Evolutionary conservation across 2,329 filamentous ascomycete genomes (phyloP).

Genomic region (Clarireedia paspali): DNA sequence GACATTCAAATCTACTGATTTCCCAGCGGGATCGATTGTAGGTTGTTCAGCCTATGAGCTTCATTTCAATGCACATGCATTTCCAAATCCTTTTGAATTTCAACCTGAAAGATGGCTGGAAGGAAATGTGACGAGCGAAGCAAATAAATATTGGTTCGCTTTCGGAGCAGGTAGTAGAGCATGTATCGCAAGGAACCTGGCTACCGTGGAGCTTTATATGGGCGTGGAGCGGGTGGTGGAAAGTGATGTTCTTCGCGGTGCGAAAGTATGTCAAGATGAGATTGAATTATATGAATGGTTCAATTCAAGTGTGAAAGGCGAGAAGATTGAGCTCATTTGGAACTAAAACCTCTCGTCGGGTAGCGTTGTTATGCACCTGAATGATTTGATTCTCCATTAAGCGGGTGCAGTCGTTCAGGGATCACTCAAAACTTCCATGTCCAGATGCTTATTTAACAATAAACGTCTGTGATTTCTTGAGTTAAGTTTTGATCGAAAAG

Average conservation of each 20-base stretch:
- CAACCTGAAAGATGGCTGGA: constrained; percentile 41
- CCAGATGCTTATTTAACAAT: no score
- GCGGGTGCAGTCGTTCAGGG: no score
- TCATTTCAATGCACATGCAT: constrained; percentile 38
- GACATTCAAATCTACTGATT: constrained; percentile 25
- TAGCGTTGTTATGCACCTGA: no score
- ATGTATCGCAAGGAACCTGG: constrained; percentile 44
- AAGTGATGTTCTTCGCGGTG: constrained; percentile 37
- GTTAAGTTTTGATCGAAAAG: no score
- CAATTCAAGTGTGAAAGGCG: constrained; percentile 33
- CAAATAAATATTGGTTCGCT: constrained; percentile 38
- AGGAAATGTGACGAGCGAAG: constrained; percentile 29
- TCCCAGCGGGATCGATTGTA: constrained; percentile 38
- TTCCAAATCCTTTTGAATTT: constrained; percentile 36
- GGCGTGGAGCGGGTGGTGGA: constrained; percentile 36
- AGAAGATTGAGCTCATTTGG: constrained; percentile 36
- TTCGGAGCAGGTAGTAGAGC: constrained; percentile 41
- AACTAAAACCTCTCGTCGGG: background rate
- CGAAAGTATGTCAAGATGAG: constrained; percentile 32
- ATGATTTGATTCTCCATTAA: no score
- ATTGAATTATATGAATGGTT: constrained; percentile 40
- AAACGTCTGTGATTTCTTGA: no score
- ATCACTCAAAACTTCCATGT: no score
- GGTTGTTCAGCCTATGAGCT: constrained; percentile 38
- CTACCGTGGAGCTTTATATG: constrained; percentile 36